Base-by-base conservation (phyloP, 2,329 filamentous ascomycete genomes). In the Periconia digitata region DNA sequence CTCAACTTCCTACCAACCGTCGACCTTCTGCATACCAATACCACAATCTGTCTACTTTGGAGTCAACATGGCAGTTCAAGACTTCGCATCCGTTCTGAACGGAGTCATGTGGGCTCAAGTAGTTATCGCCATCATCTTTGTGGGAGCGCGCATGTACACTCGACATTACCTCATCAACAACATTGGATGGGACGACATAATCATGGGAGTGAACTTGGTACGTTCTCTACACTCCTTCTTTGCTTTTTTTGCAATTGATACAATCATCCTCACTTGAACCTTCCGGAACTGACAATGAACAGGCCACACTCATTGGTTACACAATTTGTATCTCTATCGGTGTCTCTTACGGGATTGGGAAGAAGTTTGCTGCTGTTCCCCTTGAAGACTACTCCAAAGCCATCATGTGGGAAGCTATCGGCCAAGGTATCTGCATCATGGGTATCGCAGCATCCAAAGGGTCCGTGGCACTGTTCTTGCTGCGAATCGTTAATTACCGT, bases 41-140 rank as follows among this genome's bases (percentile, higher is more conserved):
- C n/a, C n/a, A n/a, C n/a, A n/a, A n/a, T n/a, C n/a, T n/a, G n/a
- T n/a, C n/a, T n/a, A n/a, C n/a, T n/a, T n/a, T n/a, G n/a, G n/a
- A n/a, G n/a, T n/a, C n/a, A n/a, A 12, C 24, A 63, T 62, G 59
- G 58, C 53, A 22, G 54, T 56, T 32, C 53, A 53, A 40, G 58
- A 66, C 48, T 64, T 51, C 21, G 51, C 59, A 2, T 32, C 42
- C 24, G 59, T 63, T 17, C 53, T 66, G 45, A 60, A 62, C 44
- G 60, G 58, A 24, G 61, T 67, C 13, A 64, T 69, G 59, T 67
- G 63, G 58, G 53, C 58, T n/a, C 61, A 67, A 37, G 58, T 66
- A 4, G 29, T 51, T 4, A 27, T 67, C 22, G 62, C 59, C 12
- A 51, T 51, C 16, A 10, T 66, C 7, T 64, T 67, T 35, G 54